phyloP scores from a whole-genome alignment of 1,284 basidiomycete species.

The Puccinia coronata region DNA sequence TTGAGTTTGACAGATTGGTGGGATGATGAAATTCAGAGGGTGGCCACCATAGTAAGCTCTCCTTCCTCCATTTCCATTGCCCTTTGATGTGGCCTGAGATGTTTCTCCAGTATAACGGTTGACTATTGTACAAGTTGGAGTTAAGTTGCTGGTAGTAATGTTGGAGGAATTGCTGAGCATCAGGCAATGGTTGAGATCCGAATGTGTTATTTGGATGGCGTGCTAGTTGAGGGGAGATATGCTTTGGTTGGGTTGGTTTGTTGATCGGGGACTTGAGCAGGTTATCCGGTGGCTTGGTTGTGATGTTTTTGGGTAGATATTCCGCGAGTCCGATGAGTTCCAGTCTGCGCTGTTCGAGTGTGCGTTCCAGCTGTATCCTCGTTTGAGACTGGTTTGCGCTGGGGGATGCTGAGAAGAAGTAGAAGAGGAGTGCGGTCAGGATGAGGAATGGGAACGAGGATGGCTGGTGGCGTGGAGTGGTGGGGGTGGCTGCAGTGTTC shows the following conservation, averaged over 20 bases:
- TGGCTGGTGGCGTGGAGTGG: background rate
- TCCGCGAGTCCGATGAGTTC: background rate
- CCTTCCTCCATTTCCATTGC: slow-evolving; percentile 16
- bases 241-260: background rate
- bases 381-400: slow-evolving; percentile 1
- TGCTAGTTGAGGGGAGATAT: background rate
- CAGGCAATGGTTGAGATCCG: background rate
- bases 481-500: background rate
- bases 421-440: slow-evolving; percentile 29
- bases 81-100: slow-evolving; percentile 30
- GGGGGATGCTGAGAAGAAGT: slow-evolving; percentile 37
- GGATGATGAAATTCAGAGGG: background rate
- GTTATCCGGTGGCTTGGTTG: background rate
- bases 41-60: slow-evolving; percentile 24
- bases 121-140: background rate
- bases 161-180: slow-evolving; percentile 2
- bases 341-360: slow-evolving; percentile 3
- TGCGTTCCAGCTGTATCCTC: background rate
- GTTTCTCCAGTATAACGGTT: slow-evolving; percentile 15
- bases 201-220: slow-evolving; percentile 9
- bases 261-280: too few species aligned
- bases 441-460: slow-evolving; percentile 27
- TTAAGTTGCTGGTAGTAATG: background rate
- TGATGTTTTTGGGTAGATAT: background rate
- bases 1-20: background rate